Percentiles rank a stretch among this genome's conserved stretches.
Evolutionary conservation across 805 yeast species (phyloP).

Genomic region (Metschnikowia arizonensis): DNA sequence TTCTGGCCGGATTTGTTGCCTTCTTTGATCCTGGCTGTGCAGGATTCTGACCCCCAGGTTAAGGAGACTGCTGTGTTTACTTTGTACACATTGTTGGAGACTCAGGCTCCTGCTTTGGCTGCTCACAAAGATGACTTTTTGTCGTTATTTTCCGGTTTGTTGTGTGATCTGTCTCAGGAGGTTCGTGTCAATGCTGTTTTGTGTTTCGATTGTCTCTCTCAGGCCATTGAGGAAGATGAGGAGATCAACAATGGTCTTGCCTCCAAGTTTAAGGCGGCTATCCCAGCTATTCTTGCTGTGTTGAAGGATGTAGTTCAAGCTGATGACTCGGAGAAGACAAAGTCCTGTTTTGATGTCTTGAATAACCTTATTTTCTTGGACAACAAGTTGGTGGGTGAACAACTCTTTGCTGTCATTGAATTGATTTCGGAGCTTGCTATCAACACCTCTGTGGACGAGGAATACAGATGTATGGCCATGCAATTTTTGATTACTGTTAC

Average conservation of each 20-base stretch:
- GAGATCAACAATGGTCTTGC: conserved; percentile 43
- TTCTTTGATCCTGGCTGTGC: conserved; percentile 59
- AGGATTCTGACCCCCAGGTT: conserved; percentile 43
- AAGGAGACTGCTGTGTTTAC: conserved; percentile 84
- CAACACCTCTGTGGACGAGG: conserved; percentile 66
- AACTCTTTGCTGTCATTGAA: conserved; percentile 62
- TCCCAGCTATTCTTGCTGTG: conserved; percentile 80
- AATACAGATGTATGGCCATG: conserved; percentile 75
- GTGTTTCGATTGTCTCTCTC: conserved; percentile 70
- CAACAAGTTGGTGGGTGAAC: conserved; percentile 71
- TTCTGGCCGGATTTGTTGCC: conserved; percentile 79
- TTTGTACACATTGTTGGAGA: conserved; percentile 72
- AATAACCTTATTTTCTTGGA: conserved; percentile 76
- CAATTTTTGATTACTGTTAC: conserved; percentile 79
- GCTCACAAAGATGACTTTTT: conserved; percentile 64
- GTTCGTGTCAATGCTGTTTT: conserved; percentile 80
- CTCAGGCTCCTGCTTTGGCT: conserved; percentile 53
- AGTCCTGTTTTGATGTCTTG: conserved; percentile 77
- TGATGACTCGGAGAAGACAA: conserved; percentile 69
- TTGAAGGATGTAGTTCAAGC: conserved; percentile 67
- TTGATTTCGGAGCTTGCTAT: conserved; percentile 73
- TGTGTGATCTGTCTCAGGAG: conserved; percentile 62
- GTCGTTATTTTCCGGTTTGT: conserved; percentile 62
- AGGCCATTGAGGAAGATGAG: conserved; percentile 58
- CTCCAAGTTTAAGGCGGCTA: conserved; percentile 54